Conservation (phyloP, 2,329 filamentous ascomycete genomes). For the Parascedosporium putredinis region DNA sequence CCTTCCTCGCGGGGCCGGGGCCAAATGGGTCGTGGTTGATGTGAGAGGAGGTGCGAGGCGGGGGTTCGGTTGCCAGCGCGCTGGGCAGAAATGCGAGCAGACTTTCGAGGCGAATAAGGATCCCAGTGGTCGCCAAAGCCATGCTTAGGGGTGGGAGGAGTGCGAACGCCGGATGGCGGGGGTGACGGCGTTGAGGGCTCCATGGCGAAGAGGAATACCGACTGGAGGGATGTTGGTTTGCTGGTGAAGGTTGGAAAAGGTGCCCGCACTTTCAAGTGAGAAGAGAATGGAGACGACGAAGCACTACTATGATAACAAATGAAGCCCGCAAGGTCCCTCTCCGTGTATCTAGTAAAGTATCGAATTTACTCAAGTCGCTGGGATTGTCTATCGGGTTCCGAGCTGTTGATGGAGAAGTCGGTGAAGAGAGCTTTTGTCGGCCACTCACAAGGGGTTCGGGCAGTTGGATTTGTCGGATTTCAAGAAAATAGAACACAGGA, state of each 20-base stretch:
- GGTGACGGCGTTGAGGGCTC: constrained; percentile 44
- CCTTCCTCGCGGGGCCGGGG: constrained; percentile 12
- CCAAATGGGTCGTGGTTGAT: constrained; percentile 10
- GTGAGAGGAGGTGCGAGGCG: constrained; percentile 29
- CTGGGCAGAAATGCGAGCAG: constrained; percentile 49
- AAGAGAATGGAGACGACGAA: not conserved
- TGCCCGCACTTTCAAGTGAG: not conserved
- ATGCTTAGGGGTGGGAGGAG: constrained; percentile 58
- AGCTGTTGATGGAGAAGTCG: too few species aligned
- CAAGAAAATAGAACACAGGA: not conserved
- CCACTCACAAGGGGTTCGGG: too few species aligned
- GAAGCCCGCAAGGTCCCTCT: too few species aligned
- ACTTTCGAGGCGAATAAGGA: constrained; percentile 63
- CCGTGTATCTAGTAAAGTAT: too few species aligned
- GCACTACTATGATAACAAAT: too few species aligned
- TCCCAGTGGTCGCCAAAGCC: constrained; percentile 61
- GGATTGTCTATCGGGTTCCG: too few species aligned
- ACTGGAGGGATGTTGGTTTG: constrained; percentile 8
- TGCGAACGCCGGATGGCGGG: constrained; percentile 46
- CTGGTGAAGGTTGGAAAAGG: too few species aligned
- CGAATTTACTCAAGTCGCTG: too few species aligned
- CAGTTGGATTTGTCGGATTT: too few species aligned
- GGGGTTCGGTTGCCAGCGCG: constrained; percentile 42
- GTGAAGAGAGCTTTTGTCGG: too few species aligned
- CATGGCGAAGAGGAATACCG: constrained; percentile 22